Evolutionary conservation across 805 yeast genomes (phyloP).

Genomic region (Brettanomyces naardenensis): DNA sequence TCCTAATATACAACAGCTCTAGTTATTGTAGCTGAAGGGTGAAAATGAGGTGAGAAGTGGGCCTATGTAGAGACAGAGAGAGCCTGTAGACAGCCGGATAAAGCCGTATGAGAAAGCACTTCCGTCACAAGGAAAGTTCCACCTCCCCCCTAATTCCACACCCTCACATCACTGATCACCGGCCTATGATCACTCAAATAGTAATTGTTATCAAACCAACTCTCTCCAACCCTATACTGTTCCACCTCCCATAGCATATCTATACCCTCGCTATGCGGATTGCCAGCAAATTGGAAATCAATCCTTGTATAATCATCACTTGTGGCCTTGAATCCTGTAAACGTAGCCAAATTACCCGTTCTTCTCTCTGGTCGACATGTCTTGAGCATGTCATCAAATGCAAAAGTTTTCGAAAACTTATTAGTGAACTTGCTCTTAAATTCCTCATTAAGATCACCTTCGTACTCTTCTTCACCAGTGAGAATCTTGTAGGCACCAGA

Average conservation of each 20-base stretch:
- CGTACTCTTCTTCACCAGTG: constrained; percentile 15
- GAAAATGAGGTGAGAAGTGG: too few species aligned
- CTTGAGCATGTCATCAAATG: constrained; percentile 22
- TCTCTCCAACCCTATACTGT: constrained; percentile 28
- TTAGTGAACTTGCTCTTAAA: constrained; percentile 12
- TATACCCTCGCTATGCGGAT: constrained; percentile 11
- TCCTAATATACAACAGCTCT: too few species aligned
- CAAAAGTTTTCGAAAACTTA: constrained; percentile 13
- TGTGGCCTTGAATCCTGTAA: constrained; percentile 30
- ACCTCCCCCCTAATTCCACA: not conserved
- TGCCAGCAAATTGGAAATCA: constrained; percentile 32
- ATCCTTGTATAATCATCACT: constrained; percentile 23
- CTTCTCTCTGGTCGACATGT: constrained; percentile 20
- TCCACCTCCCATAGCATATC: constrained; percentile 15
- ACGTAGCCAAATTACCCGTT: constrained; percentile 30
- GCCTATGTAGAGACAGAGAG: too few species aligned
- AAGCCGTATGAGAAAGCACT: too few species aligned
- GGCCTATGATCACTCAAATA: constrained; percentile 43
- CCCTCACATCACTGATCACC: constrained; percentile 25
- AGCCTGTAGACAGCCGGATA: too few species aligned
- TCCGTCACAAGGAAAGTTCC: too few species aligned
- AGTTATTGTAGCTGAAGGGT: too few species aligned
- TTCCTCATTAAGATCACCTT: constrained; percentile 9
- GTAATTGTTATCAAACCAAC: constrained; percentile 26
- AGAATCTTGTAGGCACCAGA: constrained; percentile 26